Base-by-base conservation (phyloP, 2,329 filamentous ascomycete genomes). In the Hymenoscyphus repandus region DNA sequence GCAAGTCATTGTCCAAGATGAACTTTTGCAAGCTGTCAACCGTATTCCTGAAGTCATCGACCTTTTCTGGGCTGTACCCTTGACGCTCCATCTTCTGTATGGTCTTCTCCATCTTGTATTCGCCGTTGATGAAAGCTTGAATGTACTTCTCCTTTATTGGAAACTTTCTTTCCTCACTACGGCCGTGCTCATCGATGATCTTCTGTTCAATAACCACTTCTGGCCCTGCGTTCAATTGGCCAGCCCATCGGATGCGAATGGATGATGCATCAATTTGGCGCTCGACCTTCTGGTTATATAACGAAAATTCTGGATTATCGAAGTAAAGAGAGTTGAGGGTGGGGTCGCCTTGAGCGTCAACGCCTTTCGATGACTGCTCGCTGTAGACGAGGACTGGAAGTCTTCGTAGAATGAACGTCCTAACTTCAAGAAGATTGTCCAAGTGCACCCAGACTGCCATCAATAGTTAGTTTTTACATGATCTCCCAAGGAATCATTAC, bases 281-380 rank as follows among this genome's bases (percentile, higher is more conserved):
- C 53, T 87, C 84, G 18, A 96, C 83, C 72, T 97, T 97, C 62
- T 86, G 80, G 12, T 81, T 82, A 70, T 97, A 99, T 9, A 97
- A 77, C 12, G 86, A 80, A 68, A 99, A 97, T 58, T 85, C 83
- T 37, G 82, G 76, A 66, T 85, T 95, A 69, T 99, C 93, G 64
- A 97, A 96, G 72, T 99, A 99, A 36, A 99, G 82, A 22, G 92
- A 96, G 13, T 91, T 97, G 59, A 97, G 88, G 45, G 88, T 88
- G 5, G 93, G 93, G 63, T 97, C 92, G 42, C 76, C 75, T 58
- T 90, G 82, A 41, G 83, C 82, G 62, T 96, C 90, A 39, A 88
- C 79, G 60, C 93, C 80, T 70, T 92, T 95, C 31, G 89, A 83
- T 1, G 86, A 80, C 60, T 91, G 86, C 41, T 93, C 85, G 66